Conservation (phyloP, 371 early-diverging fungal genomes). For the Apophysomyces variabilis region DNA sequence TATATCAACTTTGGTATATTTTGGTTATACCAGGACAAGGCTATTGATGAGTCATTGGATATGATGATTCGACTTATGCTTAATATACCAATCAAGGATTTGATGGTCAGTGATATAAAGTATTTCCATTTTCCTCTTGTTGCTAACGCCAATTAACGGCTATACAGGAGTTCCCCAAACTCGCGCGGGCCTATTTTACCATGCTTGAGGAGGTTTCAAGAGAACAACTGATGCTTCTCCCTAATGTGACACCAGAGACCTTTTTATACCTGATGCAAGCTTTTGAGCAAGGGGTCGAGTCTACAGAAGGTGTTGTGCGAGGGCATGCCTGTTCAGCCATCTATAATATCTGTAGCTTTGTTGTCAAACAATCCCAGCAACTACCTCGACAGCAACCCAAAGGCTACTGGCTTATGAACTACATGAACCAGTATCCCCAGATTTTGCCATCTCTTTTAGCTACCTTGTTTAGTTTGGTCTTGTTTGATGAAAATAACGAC, state of each 20-base stretch:
- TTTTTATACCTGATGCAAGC: conserved; percentile 60
- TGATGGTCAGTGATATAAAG: conserved; percentile 57
- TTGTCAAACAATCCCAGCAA: conserved; percentile 39
- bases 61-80: conserved; percentile 72
- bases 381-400: conserved; percentile 17
- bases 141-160: neutral
- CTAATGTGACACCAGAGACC: conserved; percentile 52
- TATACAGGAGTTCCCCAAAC: conserved; percentile 63
- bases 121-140: neutral
- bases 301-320: conserved; percentile 53
- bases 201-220: conserved; percentile 63
- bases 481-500: conserved; percentile 79
- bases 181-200: conserved; percentile 57
- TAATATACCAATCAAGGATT: conserved; percentile 68
- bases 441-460: conserved; percentile 62
- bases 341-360: conserved; percentile 71
- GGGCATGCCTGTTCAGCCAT: conserved; percentile 71
- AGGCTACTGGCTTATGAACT: conserved; percentile 50
- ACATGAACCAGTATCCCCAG: conserved; percentile 52
- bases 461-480: conserved; percentile 67
- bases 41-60: conserved; percentile 67
- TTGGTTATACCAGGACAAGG: conserved; percentile 82
- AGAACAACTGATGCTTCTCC: conserved; percentile 64
- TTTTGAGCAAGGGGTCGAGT: conserved; percentile 55
- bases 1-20: conserved; percentile 91